Percentiles rank a stretch among this genome's conserved stretches.
phyloP scores from a whole-genome alignment of 148 eudicot genomes.

The Vaccinium myrtillus region DNA sequence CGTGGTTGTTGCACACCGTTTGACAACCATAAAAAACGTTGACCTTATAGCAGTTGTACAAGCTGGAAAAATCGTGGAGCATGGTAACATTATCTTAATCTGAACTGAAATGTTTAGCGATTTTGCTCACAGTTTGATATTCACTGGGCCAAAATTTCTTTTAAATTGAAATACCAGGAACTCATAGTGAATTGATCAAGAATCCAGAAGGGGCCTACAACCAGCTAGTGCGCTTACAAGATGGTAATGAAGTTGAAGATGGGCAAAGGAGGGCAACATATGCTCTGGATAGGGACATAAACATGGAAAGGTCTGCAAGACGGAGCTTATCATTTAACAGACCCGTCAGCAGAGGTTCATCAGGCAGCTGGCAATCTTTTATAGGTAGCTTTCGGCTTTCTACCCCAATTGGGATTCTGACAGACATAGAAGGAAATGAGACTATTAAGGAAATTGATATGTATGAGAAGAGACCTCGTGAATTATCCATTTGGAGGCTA shows the following conservation, averaged over 20 bases:
- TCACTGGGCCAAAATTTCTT: conserved; percentile 14
- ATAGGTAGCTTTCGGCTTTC: conserved; percentile 30
- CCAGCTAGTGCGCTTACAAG: conserved; percentile 67
- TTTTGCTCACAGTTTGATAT: background rate
- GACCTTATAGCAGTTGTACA: conserved; percentile 73
- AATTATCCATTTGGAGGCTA: conserved; percentile 45
- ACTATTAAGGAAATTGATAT: conserved; percentile 15
- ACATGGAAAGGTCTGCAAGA: conserved; percentile 23
- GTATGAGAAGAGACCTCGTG: conserved; percentile 19
- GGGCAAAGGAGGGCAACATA: conserved; percentile 16
- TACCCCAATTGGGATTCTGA: conserved; percentile 24
- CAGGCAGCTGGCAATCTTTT: conserved; percentile 46
- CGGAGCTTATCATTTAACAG: conserved; percentile 42
- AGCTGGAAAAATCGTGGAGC: conserved; percentile 67
- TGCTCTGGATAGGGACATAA: background rate
- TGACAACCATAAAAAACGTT: conserved; percentile 79
- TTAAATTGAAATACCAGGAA: conserved; percentile 13
- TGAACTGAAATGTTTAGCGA: background rate
- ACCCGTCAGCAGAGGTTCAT: conserved; percentile 59
- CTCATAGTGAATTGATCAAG: conserved; percentile 36
- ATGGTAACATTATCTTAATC: conserved; percentile 40
- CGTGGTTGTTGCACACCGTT: conserved; percentile 74
- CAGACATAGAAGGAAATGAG: conserved; percentile 18
- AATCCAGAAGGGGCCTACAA: conserved; percentile 71
- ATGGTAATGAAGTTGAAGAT: conserved; percentile 44